These are phyloP conservation scores for Trichoderma semiorbis DNA, from an alignment of 2,329 filamentous ascomycete genomes.

Conservation along the genomic window DNA sequence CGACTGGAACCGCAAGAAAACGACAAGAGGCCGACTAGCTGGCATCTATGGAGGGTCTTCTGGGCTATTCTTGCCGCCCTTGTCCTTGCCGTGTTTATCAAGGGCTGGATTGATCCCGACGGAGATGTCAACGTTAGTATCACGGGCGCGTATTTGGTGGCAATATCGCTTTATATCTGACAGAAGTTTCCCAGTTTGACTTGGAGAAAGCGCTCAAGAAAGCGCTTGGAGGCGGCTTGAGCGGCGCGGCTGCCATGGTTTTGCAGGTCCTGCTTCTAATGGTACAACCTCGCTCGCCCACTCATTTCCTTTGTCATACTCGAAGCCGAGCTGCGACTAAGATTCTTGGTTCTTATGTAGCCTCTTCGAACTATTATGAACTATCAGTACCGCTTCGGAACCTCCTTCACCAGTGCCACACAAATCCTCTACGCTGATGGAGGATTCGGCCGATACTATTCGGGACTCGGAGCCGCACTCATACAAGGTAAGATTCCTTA, in stretches of 20 bases:
- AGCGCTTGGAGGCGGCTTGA: slow-evolving; percentile 45
- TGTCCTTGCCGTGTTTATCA: slow-evolving; percentile 39
- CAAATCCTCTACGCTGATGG: slow-evolving; percentile 41
- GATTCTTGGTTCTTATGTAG: slow-evolving; percentile 25
- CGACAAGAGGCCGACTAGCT: neutral
- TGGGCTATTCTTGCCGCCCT: slow-evolving; percentile 34
- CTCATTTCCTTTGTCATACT: neutral
- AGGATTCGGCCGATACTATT: slow-evolving; percentile 43
- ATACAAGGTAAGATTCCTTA: slow-evolving; percentile 37
- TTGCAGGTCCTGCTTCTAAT: slow-evolving; percentile 46
- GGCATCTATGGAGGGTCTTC: slow-evolving; percentile 20
- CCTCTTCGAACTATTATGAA: slow-evolving; percentile 50
- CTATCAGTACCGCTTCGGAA: slow-evolving; percentile 48
- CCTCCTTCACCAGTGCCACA: slow-evolving; percentile 38
- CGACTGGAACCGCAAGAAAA: neutral
- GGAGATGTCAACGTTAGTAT: slow-evolving; percentile 35
- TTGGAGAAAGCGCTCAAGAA: slow-evolving; percentile 41
- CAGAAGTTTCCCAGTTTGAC: slow-evolving; percentile 37
- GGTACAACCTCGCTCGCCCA: slow-evolving; percentile 30
- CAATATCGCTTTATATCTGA: neutral
- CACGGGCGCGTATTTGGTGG: neutral
- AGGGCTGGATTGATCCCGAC: slow-evolving; percentile 44
- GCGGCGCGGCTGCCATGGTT: slow-evolving; percentile 47
- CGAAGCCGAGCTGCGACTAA: neutral
- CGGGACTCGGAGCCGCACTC: slow-evolving; percentile 43